These are phyloP conservation scores for Lichina pygmaea DNA, from an alignment of 495 filamentous ascomycete genomes.

Conservation along the genomic window DNA sequence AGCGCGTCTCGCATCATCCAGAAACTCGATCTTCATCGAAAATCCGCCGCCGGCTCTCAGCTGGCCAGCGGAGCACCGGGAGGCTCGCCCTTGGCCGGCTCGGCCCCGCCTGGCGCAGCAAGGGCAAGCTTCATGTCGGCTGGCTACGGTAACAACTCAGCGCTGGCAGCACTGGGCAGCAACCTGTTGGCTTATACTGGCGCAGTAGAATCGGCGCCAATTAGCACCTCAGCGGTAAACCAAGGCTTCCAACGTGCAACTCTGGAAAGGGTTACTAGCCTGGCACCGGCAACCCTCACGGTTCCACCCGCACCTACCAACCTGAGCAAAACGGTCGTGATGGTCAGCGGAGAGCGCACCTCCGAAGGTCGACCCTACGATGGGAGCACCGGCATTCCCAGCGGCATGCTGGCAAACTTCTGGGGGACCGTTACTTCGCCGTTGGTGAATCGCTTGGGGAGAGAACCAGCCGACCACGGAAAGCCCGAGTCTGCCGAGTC, in stretches of 20 bases:
- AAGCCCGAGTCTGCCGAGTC: neutral
- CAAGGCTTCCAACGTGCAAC: slow-evolving; percentile 2
- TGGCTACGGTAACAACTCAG: slow-evolving; percentile 21
- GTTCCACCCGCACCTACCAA: slow-evolving; percentile 68
- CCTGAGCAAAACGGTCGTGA: slow-evolving; percentile 65
- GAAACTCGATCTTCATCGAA: slow-evolving; percentile 74
- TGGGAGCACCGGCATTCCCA: slow-evolving; percentile 42
- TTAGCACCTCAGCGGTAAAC: slow-evolving; percentile 7
- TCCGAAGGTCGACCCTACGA: slow-evolving; percentile 30
- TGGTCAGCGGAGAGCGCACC: slow-evolving; percentile 49
- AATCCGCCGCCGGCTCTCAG: slow-evolving; percentile 26
- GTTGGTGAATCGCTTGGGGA: slow-evolving; percentile 37
- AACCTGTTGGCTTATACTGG: neutral
- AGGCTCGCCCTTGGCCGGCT: slow-evolving; percentile 13
- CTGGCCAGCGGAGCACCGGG: slow-evolving; percentile 7
- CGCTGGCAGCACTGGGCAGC: neutral
- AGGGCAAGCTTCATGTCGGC: slow-evolving; percentile 71
- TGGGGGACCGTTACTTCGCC: slow-evolving; percentile 79
- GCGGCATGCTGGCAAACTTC: slow-evolving; percentile 68
- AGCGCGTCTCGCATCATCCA: slow-evolving; percentile 74
- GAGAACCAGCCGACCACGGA: slow-evolving; percentile 1
- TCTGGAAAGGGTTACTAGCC: slow-evolving; percentile 16
- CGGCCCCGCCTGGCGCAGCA: slow-evolving; percentile 17
- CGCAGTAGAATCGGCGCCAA: neutral
- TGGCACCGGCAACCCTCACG: slow-evolving; percentile 63